Conservation (phyloP, 495 filamentous ascomycete genomes). For the Coniosporium apollinis region DNA sequence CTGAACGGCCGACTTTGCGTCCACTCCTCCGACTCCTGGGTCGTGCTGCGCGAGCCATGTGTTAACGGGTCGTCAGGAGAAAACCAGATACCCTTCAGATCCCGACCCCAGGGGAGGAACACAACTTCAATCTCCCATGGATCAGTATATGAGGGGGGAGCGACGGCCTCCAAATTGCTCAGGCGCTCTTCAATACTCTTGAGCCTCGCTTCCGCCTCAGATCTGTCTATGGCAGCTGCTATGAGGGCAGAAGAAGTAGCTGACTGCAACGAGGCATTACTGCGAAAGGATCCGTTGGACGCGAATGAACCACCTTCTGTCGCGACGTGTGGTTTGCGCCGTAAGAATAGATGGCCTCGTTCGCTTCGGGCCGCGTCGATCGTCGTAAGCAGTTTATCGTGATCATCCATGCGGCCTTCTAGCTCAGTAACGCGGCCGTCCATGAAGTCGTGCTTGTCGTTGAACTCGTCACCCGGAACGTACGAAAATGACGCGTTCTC, state of each 20-base stretch:
- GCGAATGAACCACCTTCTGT: conserved; percentile 4
- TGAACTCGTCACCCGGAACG: conserved; percentile 37
- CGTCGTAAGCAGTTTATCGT: conserved; percentile 31
- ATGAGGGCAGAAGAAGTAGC: conserved; percentile 19
- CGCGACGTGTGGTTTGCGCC: too few species aligned
- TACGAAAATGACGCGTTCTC: conserved; percentile 44
- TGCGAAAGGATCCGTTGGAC: conserved; percentile 17
- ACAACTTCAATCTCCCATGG: conserved; percentile 56
- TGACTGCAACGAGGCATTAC: conserved; percentile 17
- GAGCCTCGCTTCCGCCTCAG: conserved; percentile 22
- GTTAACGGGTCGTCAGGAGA: conserved; percentile 28
- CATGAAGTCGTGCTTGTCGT: conserved; percentile 38
- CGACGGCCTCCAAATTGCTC: conserved; percentile 34
- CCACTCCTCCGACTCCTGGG: conserved; percentile 36
- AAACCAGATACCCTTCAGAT: conserved; percentile 46
- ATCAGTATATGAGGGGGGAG: conserved; percentile 35
- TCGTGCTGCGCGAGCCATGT: conserved; percentile 19
- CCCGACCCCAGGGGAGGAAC: conserved; percentile 43
- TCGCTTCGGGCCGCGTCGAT: conserved; percentile 25
- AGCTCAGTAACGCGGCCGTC: conserved; percentile 43
- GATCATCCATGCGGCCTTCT: conserved; percentile 41
- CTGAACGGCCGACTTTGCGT: too few species aligned
- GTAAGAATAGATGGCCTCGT: conserved; percentile 3
- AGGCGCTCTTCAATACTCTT: conserved; percentile 39
- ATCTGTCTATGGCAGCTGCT: conserved; percentile 17